Evolutionary conservation across 345 rosid species (phyloP).

Genomic region (Nasturtium officinale): DNA sequence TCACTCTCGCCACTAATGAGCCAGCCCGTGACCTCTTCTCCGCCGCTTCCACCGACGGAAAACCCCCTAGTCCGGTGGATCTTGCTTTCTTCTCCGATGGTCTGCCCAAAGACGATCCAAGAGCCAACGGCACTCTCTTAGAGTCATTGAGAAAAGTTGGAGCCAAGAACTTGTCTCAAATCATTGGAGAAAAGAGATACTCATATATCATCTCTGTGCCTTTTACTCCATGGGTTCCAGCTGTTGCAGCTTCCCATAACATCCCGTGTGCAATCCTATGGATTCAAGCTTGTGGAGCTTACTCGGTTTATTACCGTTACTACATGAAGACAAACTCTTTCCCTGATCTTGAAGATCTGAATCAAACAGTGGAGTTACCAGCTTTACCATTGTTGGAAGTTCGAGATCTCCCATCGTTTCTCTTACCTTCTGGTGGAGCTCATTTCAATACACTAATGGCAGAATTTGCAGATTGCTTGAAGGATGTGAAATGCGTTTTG

Average conservation of each 20-base stretch:
- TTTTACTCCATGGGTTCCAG: slow-evolving; percentile 58
- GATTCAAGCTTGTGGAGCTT: slow-evolving; percentile 58
- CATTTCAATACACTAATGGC: slow-evolving; percentile 11
- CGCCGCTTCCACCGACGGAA: not conserved
- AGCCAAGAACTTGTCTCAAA: slow-evolving; percentile 42
- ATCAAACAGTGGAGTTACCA: slow-evolving; percentile 43
- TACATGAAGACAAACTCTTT: slow-evolving; percentile 40
- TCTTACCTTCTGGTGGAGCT: slow-evolving; percentile 40
- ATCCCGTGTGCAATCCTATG: slow-evolving; percentile 61
- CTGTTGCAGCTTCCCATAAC: slow-evolving; percentile 43
- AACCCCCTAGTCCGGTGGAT: slow-evolving; percentile 8
- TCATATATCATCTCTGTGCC: slow-evolving; percentile 49
- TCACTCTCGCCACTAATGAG: slow-evolving; percentile 57
- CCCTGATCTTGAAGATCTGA: slow-evolving; percentile 40
- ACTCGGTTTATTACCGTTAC: slow-evolving; percentile 52
- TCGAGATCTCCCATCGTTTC: slow-evolving; percentile 55
- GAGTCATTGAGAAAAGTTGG: slow-evolving; percentile 44
- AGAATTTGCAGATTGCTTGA: slow-evolving; percentile 42
- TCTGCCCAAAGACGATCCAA: slow-evolving; percentile 43
- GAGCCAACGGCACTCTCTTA: not conserved
- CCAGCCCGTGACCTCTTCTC: slow-evolving; percentile 44
- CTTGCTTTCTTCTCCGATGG: slow-evolving; percentile 58
- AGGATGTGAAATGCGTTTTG: slow-evolving; percentile 56
- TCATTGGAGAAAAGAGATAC: slow-evolving; percentile 36
- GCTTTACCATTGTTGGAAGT: slow-evolving; percentile 48